Base-by-base conservation (phyloP, 768 basidiomycete species). In the Auriscalpium orientale region DNA sequence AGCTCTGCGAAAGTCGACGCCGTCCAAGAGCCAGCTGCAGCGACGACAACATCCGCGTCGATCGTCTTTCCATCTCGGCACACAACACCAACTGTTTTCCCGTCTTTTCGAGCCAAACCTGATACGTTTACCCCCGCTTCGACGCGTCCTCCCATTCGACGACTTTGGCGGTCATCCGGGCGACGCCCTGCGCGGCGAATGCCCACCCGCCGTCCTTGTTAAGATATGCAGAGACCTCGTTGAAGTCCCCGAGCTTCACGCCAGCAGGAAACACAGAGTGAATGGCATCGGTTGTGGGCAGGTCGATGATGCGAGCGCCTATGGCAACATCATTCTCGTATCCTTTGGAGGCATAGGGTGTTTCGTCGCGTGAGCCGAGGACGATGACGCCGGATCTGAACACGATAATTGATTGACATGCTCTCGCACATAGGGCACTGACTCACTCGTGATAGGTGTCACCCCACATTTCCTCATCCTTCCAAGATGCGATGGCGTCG, bases 191-290 rank as follows among this genome's bases (percentile, higher is more conserved):
- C 1, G 77, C 74, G 1, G 94, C 91, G 64, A 86, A 76, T 2
- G 82, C 91, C 94, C 94, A 98, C 13, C 94, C 94, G 1, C 87
- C 82, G 38, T 89, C 84, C 8, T 71, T 72, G 64, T 93, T 95
- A 46, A 87, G 61, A 65, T 88, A 95, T 1, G 86, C 90, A 21
- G 68, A 60, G 36, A 65, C 58, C 9, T 68, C 54, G 8, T 72
- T 66, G 54, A 79, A 74, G n/a, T 70, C 61, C 8, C 69, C 73
- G 3, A 70, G 65, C 46, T 45, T 62, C 21, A 80, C 74, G 15
- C 62, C 63, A 0, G 68, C 51, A 2, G 84, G 80, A 61, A 88
- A 84, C 7, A 70, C 68, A 13, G 65, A 58, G n/a, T 74, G 77
- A 45, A 85, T 69, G 5, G 72, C 74, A 5, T 70, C 72, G 9